Conservation (phyloP, 2,329 filamentous ascomycete genomes). For the Colletotrichum truncatum region DNA sequence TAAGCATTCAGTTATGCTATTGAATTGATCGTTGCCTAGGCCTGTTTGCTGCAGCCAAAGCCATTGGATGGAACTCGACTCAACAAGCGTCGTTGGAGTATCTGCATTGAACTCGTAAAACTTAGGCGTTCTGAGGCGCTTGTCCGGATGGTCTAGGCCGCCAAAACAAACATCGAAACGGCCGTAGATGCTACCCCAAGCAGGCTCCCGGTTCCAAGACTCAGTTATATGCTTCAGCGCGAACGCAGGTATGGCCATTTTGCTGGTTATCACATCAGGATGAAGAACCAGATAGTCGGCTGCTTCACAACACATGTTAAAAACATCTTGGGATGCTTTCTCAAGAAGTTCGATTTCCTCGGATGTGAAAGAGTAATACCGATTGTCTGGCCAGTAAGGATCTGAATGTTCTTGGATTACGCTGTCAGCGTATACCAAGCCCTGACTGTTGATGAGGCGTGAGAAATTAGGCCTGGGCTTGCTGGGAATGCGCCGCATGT, state of each 20-base stretch:
- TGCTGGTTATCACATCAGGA: neutral
- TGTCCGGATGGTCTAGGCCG: neutral
- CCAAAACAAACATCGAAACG: conserved; percentile 14
- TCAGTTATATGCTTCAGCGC: neutral
- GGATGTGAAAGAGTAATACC: conserved; percentile 5
- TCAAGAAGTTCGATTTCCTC: neutral
- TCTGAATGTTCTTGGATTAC: neutral
- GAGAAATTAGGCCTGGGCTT: neutral
- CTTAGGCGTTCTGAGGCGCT: neutral
- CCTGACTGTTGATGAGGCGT: neutral
- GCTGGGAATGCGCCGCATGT: neutral
- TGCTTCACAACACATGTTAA: conserved; percentile 12
- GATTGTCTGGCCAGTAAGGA: conserved; percentile 14
- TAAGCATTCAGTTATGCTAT: neutral
- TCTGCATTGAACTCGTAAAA: conserved; percentile 18
- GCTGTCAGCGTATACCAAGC: neutral
- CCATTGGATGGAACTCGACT: conserved; percentile 1
- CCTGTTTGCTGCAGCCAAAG: conserved; percentile 7
- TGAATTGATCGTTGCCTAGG: conserved; percentile 2
- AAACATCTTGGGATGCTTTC: neutral
- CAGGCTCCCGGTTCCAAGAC: neutral
- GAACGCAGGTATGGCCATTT: conserved; percentile 7
- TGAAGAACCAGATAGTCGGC: conserved; percentile 5
- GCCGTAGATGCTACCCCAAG: conserved; percentile 18
- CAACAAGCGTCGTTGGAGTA: neutral